Evolutionary conservation across 2,329 filamentous ascomycete species (phyloP), one percentile per base, ranked within the genome.

Genomic region (Trichothecium sympodiale): DNA sequence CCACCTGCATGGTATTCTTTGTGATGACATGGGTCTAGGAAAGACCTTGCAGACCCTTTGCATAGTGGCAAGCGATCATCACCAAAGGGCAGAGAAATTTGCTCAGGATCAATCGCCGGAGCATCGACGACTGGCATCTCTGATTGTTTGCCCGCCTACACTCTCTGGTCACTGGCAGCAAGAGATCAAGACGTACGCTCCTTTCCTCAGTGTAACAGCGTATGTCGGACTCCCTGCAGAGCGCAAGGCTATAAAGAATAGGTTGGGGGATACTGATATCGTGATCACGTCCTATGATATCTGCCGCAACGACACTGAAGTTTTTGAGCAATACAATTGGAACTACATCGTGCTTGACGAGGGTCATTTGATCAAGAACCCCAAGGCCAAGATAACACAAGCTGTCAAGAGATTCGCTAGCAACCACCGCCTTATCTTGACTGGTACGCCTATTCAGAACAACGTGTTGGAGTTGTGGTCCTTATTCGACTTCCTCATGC

Each of bases 281-380:
- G 87, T 98, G 33, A 85, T 98, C 42, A 98, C 93, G 1, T 96
- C 89, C 0, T 98, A 98, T 52, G 93, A 98, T 55, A 91, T 98
- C 34, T 95, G 89, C 54, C 80, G 93, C 35, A 98, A 98, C 46
- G 91, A 98, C 52, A 77, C 80, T n/a, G 87, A 95, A 8, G 58
- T 89, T 4, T 71, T 98, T 25, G 74, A 76, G 31, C 77, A 84
- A 37, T 76, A 91, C 52, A 91, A 74, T 46, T 98, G 89, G 87
- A 98, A 98, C 55, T 98, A 98, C 54, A 83, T 91, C 38, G 88
- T 98, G 4, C 74, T 98, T 7, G 91, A 98, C 51, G 91, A 98
- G 62, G 91, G 93, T 2, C 91, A 98, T 62, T 64, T 98, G 43
- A 98, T 98, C 69, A 98, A 98, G 68, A 98, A 98, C 55, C 87